Base-by-base conservation (phyloP, 1,284 basidiomycete genomes). In the Malassezia nana region DNA sequence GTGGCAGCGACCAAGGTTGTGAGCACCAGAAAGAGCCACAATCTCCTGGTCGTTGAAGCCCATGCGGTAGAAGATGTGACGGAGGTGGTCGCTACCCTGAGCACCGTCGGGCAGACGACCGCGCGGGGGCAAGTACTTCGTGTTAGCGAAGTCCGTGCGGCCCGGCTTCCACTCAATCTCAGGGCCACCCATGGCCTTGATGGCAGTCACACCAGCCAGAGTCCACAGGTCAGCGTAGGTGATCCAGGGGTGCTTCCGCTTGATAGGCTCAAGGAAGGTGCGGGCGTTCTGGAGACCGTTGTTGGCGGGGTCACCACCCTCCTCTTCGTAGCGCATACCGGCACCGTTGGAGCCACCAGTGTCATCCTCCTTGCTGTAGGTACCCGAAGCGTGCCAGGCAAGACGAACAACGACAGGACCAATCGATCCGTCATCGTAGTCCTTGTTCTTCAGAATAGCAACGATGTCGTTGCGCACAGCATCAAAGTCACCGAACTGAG, bases 1-100 rank as follows among this genome's bases (percentile, higher is more conserved):
- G 79, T 96, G 92, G 81, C 89, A 92, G 73, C 92, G 86, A 39
- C 91, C 91, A 45, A 96, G 82, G 58, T 89, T 89, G 75, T 98
- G 92, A 40, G 88, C 91, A 65, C 92, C 92, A 29, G 83, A 82
- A 62, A 98, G 84, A 48, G 91, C 90, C 53, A 95, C 91, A 56
- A 72, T 75, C 63, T 75, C 73, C 62, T 90, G 75, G 57, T 76
- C 78, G 57, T 76, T 77, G 68, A 78, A 79, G 41, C 78, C 78
- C 78, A 80, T 79, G 42, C 78, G 68, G 58, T 77, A 75, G 65
- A 79, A 79, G 52, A 80, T 74, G 52, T 77, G 70, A 28, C 79
- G 70, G 24, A 80, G 66, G 65, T 79, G 79, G 60, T 77, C 75
- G 2, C 76, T 74, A 22, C 76, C 78, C 57, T 77, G 67, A 0